Evolutionary conservation across 768 basidiomycete genomes (phyloP), one percentile per base, ranked within the genome.

Genomic region (Phylloporus scabripes): DNA sequence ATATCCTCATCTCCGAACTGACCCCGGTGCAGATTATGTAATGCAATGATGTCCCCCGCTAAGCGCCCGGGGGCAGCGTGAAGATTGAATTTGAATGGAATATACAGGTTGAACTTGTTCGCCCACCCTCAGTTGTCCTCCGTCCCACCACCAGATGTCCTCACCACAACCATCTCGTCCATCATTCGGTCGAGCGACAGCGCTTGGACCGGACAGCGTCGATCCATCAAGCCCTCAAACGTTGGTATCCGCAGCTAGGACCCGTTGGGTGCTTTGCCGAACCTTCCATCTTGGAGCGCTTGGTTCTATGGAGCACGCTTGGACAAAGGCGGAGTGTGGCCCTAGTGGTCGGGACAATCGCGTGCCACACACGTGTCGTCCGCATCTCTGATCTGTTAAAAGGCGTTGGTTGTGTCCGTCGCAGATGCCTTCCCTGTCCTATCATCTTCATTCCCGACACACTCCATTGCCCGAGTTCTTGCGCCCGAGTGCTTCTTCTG

Each of bases 351-450:
- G 51, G 54, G 62, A 60, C 62, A 52, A 53, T 65, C 60, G 66
- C 60, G 62, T 68, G 62, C 48, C 42, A 18, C 57, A 59, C 66
- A 66, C 62, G 66, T 67, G 60, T 57, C 51, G 55, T 45, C 58
- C 58, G 31, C 62, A 60, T 66, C 61, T 54, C 11, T 17, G 60
- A 54, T 57, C 52, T 54, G 32, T 59, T 68, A 64, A 68, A 68
- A 59, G 56, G 51, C 49, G 49, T 48, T 55, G 45, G 39, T 53
- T 46, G 45, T 33, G 45, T 20, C 49, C 48, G 50, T 60, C 62
- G 56, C 57, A 44, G 45, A 65, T 55, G 54, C 50, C 57, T 37
- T 55, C 42, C 57, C 46, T 34, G 42, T 46, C 33, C 41, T 53
- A 44, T 56, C 49, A 37, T 43, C 31, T 37, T 46, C 43, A 28